Evolutionary conservation across 805 yeast species (phyloP), one percentile per base, ranked within the genome.

Genomic region (Wickerhamomyces strasburgensis): DNA sequence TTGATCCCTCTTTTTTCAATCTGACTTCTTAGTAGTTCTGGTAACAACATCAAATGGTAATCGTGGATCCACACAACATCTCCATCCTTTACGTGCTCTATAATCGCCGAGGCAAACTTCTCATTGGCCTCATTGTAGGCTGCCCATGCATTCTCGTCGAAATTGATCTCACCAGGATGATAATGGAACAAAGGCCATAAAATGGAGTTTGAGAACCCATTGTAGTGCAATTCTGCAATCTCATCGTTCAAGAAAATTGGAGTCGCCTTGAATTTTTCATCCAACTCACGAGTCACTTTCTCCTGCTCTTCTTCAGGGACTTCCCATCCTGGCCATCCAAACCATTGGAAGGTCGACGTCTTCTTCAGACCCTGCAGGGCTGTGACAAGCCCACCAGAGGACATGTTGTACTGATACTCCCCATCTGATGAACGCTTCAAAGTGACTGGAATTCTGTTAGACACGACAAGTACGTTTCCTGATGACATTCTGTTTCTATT

Each of bases 81-180:
- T 39, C 84, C 80, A 44, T 87, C 95, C 21, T 78, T 68, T 27
- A 84, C 80, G 49, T 77, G 76, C 15, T 71, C 62, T 9, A 85
- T 78, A 40, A 93, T 78, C 28, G 73, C 81, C 27, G 75, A 67
- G 10, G 96, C 93, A 65, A 93, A 93, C 42, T 74, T 67, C 40
- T 80, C 65, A 57, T 93, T 93, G 6, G 98, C 98, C 58, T 87
- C 93, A 38, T 87, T 84, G 60, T 93, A 93, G 1, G 98, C 98
- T 37, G 89, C 89, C 98, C 98, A 93, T 2, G 97, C 96, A 44
- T 77, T 78, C 58, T 93, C 98, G 61, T 93, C 98, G 56, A 93
- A 93, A 58, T 86, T 89, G 84, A 94, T 93, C 61, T 94, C 98
- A 43, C 98, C 98, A 1, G 99, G 98, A 57, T 93, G 98, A 62